A percentile compares a stretch with the other conserved stretches of the same genome.
These are phyloP conservation scores for Schizosaccharomyces versatilis DNA, from an alignment of 1,139 yeast genomes.

Conservation along the genomic window DNA sequence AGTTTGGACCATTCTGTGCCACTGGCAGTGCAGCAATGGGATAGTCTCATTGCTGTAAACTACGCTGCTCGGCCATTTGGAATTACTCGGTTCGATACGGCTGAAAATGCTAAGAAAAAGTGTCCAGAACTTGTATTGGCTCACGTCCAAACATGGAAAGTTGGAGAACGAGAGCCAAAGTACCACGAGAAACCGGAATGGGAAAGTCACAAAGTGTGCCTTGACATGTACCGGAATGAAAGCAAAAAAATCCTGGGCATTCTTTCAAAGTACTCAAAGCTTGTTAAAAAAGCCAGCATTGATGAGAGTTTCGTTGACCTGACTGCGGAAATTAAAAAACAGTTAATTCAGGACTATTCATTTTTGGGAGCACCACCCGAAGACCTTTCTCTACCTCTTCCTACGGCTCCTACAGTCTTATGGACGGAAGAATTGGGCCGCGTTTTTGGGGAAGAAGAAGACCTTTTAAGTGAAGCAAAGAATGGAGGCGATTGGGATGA, in stretches of 20 bases:
- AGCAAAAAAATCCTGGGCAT: conserved; percentile 56
- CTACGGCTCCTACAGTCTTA: conserved; percentile 13
- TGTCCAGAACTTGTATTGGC: conserved; percentile 59
- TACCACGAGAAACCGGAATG: conserved; percentile 29
- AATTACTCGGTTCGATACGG: conserved; percentile 51
- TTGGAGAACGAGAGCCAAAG: conserved; percentile 69
- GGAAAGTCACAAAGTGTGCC: conserved; percentile 51
- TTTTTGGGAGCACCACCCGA: conserved; percentile 13
- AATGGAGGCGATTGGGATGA: conserved; percentile 62
- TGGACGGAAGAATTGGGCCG: conserved; percentile 17
- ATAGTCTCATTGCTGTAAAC: conserved; percentile 58
- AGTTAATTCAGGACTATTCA: conserved; percentile 22
- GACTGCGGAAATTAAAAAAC: conserved; percentile 31
- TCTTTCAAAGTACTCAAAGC: conserved; percentile 32
- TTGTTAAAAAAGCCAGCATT: conserved; percentile 81
- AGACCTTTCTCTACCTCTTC: conserved; percentile 3
- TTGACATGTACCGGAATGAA: conserved; percentile 79
- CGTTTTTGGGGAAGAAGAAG: conserved; percentile 23
- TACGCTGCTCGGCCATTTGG: conserved; percentile 68
- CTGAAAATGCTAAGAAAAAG: conserved; percentile 43
- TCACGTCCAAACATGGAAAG: conserved; percentile 83
- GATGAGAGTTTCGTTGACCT: conserved; percentile 81
- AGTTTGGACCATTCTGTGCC: conserved; percentile 49
- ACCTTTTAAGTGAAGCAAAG: conserved; percentile 11
- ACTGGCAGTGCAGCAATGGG: conserved; percentile 89